Evolutionary conservation across 2,329 filamentous ascomycete species (phyloP), one percentile per base, ranked within the genome.

Genomic region (Didymella pinodella): DNA sequence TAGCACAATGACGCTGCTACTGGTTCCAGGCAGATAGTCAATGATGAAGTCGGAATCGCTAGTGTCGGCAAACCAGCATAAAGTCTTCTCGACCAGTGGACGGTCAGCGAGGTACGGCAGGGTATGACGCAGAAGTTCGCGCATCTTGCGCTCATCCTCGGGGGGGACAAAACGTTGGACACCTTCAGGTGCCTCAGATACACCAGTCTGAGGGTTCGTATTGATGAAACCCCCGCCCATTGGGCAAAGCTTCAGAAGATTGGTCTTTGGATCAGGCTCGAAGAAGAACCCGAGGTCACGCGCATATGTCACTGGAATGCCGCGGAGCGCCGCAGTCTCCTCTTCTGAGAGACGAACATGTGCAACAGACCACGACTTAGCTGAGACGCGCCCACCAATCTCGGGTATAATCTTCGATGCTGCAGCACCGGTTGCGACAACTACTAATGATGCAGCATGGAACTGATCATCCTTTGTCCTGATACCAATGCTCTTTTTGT

Each of bases 61-160:
- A 0, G 85, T 86, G 65, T 89, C 87, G 0, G 85, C 85, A 59
- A 86, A 86, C 86, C 86, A 89, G 67, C 87, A 89, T n/a, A 89
- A 72, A 1, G 79, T 80, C 65, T 82, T 81, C 29, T 82, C 77
- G 2, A 88, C 81, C n/a, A 89, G 76, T 0, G 85, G 85, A 3
- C 86, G 70, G 16, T 86, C 79, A 0, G 82, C 81, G 20, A 88
- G 77, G 41, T 74, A 75, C 0, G 85, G 85, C 0, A 88, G 75
- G 0, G 84, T 83, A 49, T 87, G 79, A 7, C 70, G 64, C 2
- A 88, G 75, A 32, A 88, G 71, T 32, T 78, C 73, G 7, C 84
- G 79, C 43, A 87, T 75, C 65, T 82, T 81, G 22, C 64, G 64
- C 68, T 88, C 85, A 57, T 88, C 86, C 7, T 79, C 75, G 0